Evolutionary conservation across 768 basidiomycete species (phyloP), one percentile per base, ranked within the genome.

Genomic region (Coprinopsis sp.): DNA sequence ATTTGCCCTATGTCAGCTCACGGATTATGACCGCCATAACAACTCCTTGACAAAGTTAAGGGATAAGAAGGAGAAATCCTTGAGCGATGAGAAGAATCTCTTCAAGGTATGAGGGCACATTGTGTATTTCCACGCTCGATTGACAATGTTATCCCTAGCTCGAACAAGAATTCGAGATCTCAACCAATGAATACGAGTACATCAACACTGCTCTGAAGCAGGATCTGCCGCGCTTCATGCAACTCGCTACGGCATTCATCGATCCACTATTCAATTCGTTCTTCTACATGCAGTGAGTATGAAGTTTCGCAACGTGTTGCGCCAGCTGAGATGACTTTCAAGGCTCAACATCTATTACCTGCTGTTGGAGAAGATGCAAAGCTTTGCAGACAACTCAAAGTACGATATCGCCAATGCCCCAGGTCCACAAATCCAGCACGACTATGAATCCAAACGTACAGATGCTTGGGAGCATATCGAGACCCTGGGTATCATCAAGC

Each of bases 221-320:
- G 47, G 96, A 99, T 58, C 73, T 99, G 25, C 93, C 94, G 2
- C 81, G 81, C n/a, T 98, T 98, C 74, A 83, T 98, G 78, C 73
- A 71, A 23, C 78, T 97, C 51, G 74, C 87, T 1, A 87, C 91
- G 2, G 80, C 84, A 53, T 97, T 97, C 67, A 91, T 98, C 61
- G 87, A 94, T 54, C 96, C 96, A 1, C 72, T 98, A n/a, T 99
- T 97, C 79, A 87, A 95, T 57, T 95, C 92, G 14, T 93, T 93
- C 76, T 99, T 87, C 74, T 99, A 95, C 65, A 97, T 99, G 93
- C 92, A 98, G 91, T 81, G 42, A 24, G 16, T 34, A 25, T 25
- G 11, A 28, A n/a, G 25, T 11, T 49, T 8, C 16, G 13, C 12
- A 11, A 23, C 21, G 23, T 43, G 18, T n/a, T 37, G 18, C 21